Conservation (phyloP, 345 rosid genomes). For the Garcia nutans region DNA sequence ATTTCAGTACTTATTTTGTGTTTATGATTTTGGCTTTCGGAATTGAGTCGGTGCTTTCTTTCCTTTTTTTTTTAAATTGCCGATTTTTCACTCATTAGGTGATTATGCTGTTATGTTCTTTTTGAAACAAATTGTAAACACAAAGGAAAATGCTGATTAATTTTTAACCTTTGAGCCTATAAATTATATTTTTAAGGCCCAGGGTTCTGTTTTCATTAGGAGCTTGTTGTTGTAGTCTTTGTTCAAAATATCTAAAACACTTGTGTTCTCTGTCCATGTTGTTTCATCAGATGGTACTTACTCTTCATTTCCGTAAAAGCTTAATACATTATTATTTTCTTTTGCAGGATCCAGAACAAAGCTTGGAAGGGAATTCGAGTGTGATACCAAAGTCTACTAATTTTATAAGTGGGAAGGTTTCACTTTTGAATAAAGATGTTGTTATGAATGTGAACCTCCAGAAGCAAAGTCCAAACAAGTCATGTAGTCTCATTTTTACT, state of each 20-base stretch:
- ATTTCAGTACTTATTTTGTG: neutral
- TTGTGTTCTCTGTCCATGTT: neutral
- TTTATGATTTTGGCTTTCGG: neutral
- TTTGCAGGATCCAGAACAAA: constrained; percentile 51
- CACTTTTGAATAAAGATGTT: constrained; percentile 54
- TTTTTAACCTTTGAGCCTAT: neutral
- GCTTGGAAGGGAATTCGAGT: constrained; percentile 26
- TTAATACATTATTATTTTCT: constrained; percentile 5
- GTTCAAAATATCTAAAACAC: neutral
- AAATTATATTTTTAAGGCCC: too few relatives aligned
- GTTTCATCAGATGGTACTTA: constrained; percentile 3
- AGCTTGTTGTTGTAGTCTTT: neutral
- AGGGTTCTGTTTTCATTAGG: neutral
- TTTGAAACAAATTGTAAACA: neutral
- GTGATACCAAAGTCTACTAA: constrained; percentile 11
- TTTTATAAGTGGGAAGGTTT: constrained; percentile 37
- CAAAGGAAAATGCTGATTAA: neutral
- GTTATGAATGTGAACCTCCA: constrained; percentile 45
- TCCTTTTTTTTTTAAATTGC: neutral
- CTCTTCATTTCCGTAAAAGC: neutral
- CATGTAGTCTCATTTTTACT: constrained; percentile 35
- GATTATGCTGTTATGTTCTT: neutral
- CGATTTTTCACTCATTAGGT: neutral
- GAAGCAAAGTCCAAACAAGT: constrained; percentile 42
- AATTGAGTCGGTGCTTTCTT: neutral